Conservation (phyloP, 179 eudicot species). For the Nepenthes alata region DNA sequence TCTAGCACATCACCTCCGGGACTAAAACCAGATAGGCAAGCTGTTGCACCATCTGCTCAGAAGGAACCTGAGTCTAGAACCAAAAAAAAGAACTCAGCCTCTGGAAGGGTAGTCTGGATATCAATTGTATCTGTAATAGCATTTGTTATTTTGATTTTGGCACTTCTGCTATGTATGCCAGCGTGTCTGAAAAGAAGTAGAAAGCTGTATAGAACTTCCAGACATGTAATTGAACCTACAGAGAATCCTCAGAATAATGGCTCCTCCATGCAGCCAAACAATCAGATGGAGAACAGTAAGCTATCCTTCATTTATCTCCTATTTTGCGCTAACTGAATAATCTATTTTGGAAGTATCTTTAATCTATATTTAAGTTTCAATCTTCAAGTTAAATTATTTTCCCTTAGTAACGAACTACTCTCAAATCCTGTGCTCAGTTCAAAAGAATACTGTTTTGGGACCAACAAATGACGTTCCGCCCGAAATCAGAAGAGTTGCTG, state of each 20-base stretch:
- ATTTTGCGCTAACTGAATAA: background rate
- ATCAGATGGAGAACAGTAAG: constrained; percentile 41
- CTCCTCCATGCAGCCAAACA: constrained; percentile 22
- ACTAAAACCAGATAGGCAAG: constrained; percentile 37
- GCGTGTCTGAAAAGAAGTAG: constrained; percentile 38
- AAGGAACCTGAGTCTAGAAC: constrained; percentile 31
- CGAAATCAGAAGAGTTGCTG: constrained; percentile 28
- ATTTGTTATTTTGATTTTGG: constrained; percentile 49
- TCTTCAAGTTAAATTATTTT: background rate
- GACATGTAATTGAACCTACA: constrained; percentile 56
- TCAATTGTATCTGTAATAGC: constrained; percentile 49
- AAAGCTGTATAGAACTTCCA: constrained; percentile 28
- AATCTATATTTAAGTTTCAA: background rate
- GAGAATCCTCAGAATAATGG: constrained; percentile 26
- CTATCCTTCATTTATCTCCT: background rate
- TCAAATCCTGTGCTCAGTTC: constrained; percentile 29
- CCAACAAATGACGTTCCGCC: constrained; percentile 44
- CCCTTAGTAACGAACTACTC: background rate
- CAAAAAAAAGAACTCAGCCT: constrained; percentile 26
- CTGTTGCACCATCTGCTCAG: constrained; percentile 41
- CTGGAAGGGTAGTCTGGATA: constrained; percentile 57
- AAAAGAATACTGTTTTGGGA: constrained; percentile 32
- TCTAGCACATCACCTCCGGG: constrained; percentile 24
- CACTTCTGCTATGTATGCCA: constrained; percentile 54
- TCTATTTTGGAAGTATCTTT: background rate